Percentiles rank a stretch among this genome's conserved stretches.
Conservation (phyloP, 176 grass and related monocot species). For the Cenchrus americanus region DNA sequence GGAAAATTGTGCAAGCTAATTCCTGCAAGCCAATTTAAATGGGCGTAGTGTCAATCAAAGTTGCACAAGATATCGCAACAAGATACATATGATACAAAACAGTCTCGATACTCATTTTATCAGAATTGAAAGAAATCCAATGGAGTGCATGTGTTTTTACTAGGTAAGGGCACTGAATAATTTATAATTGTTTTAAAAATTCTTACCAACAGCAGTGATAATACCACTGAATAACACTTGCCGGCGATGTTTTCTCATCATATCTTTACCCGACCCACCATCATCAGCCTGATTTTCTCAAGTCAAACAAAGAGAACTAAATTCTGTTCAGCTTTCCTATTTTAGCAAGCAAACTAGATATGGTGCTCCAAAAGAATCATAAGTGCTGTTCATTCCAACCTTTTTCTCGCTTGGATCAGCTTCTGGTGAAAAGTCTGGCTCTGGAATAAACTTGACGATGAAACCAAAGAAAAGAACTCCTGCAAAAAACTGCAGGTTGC, state of each 20-base stretch:
- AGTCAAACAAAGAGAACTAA: constrained; percentile 51
- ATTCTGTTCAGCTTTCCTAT: constrained; percentile 36
- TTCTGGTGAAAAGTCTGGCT: constrained; percentile 62
- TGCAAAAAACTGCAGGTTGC: constrained; percentile 68
- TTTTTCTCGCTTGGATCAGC: constrained; percentile 52
- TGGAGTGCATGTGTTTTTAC: neutral
- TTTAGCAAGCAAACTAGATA: constrained; percentile 8
- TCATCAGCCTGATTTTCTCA: constrained; percentile 65
- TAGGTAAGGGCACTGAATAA: neutral
- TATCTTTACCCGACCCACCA: constrained; percentile 84
- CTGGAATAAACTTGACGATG: constrained; percentile 89
- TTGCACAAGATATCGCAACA: neutral
- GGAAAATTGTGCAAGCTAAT: constrained; percentile 95
- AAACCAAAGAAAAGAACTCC: constrained; percentile 91
- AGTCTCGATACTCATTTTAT: constrained; percentile 18
- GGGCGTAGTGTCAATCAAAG: constrained; percentile 10
- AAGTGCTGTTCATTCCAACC: constrained; percentile 47
- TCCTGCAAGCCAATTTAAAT: constrained; percentile 57
- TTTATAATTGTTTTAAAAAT: constrained; percentile 40
- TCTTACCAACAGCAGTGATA: constrained; percentile 91
- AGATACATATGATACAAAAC: constrained; percentile 14
- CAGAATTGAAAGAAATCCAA: neutral
- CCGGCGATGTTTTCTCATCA: constrained; percentile 80
- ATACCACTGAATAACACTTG: constrained; percentile 97
- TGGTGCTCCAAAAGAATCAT: constrained; percentile 29